Evolutionary conservation across 2,329 filamentous ascomycete genomes (phyloP), one percentile per base, ranked within the genome.

Genomic region (Colletotrichum neosansevieriae): DNA sequence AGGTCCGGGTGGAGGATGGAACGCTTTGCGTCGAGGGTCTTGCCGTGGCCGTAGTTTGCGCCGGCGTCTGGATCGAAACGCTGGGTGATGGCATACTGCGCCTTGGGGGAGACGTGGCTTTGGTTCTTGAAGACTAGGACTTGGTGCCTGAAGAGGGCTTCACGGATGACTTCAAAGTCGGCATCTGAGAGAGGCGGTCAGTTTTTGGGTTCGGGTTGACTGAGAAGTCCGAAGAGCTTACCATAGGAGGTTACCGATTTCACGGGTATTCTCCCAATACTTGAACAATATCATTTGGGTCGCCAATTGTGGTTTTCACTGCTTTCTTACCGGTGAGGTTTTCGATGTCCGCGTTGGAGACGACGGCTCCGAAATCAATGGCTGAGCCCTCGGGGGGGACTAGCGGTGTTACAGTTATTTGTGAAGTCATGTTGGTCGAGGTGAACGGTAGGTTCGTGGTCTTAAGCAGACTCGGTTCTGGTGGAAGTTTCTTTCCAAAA

Each of bases 1-100:
- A 94, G 84, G 73, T 94, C 92, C 0, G 92, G 92, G 75, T 94
- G 91, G 17, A 94, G 84, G 73, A 94, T 89, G 63, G 83, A 87
- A 57, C 84, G 86, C 76, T 85, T 85, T 29, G 81, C 81, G 73
- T 93, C 91, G 54, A 93, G 82, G 0, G 91, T 92, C 79, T 91
- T 92, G 75, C 91, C 92, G 76, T 94, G 92, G 15, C 92, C 92
- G 77, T 94, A 94, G 13, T 85, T 85, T 13, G 84, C 84, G 1
- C 85, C 84, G 6, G 87, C 86, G 3, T 82, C 74, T 0, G 92
- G 91, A 73, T 94, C 92, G 78, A 94, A 94, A 63, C 87, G 87
- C 58, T 87, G 88, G 2, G 92, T 94, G 45, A 94, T 83, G 71
- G 91, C 87, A 74, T 90, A 94, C 75, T 94, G 92, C 7, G 91